These are phyloP conservation scores for Paraphoma sp. DNA, from an alignment of 2,329 filamentous ascomycete species.

Conservation along the genomic window DNA sequence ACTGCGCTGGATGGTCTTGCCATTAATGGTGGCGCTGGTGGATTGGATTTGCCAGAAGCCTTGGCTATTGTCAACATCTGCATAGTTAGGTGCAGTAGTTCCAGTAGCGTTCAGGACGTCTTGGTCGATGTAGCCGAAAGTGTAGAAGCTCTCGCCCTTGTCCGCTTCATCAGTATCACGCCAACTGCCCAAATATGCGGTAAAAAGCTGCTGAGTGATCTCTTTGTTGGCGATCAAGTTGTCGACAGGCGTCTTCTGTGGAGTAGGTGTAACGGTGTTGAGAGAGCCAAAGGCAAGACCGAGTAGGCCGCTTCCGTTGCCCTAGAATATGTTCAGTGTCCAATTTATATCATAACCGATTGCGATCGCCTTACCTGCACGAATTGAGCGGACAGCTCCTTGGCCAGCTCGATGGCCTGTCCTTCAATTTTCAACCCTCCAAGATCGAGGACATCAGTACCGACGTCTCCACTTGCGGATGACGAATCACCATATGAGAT, in stretches of 20 bases:
- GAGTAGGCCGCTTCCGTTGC: conserved; percentile 68
- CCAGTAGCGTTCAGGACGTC: conserved; percentile 63
- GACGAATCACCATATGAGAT: conserved; percentile 74
- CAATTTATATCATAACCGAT: background rate
- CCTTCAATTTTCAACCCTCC: conserved; percentile 67
- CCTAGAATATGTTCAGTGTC: conserved; percentile 13
- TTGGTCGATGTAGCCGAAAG: conserved; percentile 74
- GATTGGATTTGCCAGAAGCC: conserved; percentile 75
- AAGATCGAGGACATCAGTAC: conserved; percentile 66
- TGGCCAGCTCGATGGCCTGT: conserved; percentile 71
- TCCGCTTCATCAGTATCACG: conserved; percentile 55
- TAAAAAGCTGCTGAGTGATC: conserved; percentile 68
- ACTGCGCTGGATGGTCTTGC: conserved; percentile 56
- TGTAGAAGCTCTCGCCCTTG: conserved; percentile 67
- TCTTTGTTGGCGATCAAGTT: conserved; percentile 68
- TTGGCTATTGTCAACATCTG: conserved; percentile 66
- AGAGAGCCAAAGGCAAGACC: conserved; percentile 70
- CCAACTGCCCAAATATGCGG: conserved; percentile 66
- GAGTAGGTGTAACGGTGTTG: conserved; percentile 65
- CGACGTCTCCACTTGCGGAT: conserved; percentile 69
- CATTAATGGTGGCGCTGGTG: conserved; percentile 63
- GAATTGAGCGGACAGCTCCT: conserved; percentile 65
- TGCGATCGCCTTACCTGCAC: conserved; percentile 33
- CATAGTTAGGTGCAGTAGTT: conserved; percentile 64
- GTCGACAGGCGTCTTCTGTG: conserved; percentile 68